Conservation (phyloP, 768 basidiomycete species). For the Lentinula lateritia region DNA sequence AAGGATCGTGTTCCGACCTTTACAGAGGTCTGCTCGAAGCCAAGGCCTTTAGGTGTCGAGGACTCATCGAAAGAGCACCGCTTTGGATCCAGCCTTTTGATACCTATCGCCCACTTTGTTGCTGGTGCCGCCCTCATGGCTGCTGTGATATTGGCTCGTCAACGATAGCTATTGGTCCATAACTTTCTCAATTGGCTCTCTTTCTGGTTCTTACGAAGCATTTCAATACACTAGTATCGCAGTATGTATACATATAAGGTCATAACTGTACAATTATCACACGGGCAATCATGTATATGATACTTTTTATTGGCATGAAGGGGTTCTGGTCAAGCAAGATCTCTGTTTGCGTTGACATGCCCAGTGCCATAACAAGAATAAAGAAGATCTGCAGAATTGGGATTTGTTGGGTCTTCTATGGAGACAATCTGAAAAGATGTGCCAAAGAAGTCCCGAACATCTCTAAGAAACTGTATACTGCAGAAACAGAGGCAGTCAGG, state of each 20-base stretch:
- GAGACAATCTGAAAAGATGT: conserved; percentile 88
- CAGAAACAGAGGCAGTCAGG: conserved; percentile 8
- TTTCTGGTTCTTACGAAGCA: background rate
- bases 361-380: conserved; percentile 93
- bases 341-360: conserved; percentile 82
- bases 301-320: background rate
- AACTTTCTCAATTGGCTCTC: too few species aligned
- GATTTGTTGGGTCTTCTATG: conserved; percentile 42
- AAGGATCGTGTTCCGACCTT: conserved; percentile 42
- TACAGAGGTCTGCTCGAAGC: conserved; percentile 31
- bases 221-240: background rate
- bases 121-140: conserved; percentile 33
- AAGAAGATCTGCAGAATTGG: conserved; percentile 53
- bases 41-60: background rate
- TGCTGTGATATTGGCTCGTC: background rate
- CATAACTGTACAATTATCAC: background rate
- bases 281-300: background rate
- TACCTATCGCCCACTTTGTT: conserved; percentile 32
- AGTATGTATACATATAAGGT: background rate
- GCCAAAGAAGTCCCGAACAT: conserved; percentile 78
- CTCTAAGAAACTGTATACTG: conserved; percentile 90
- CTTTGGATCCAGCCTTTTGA: conserved; percentile 9
- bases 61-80: background rate
- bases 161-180: background rate
- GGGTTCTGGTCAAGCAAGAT: conserved; percentile 46